phyloP scores from a whole-genome alignment of 306 rosid species.

The Casuarina cunninghamiana region DNA sequence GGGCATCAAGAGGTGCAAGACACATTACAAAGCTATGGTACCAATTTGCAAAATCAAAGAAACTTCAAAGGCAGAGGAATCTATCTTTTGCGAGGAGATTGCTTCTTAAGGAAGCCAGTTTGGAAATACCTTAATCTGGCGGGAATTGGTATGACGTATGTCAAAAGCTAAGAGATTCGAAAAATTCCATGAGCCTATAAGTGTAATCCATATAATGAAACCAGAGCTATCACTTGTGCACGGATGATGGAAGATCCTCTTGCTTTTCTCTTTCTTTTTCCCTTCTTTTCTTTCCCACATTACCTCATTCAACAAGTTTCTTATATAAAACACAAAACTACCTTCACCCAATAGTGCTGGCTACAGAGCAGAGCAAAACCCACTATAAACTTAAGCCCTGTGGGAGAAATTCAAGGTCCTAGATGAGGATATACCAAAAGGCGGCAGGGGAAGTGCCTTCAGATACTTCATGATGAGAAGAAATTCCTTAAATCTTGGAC shows the following conservation, averaged over 20 bases:
- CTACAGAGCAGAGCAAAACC: background rate
- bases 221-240: background rate
- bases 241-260: background rate
- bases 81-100: background rate
- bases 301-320: background rate
- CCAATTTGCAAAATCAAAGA: background rate
- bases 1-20: background rate
- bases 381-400: background rate
- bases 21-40: constrained; percentile 1
- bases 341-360: background rate
- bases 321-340: background rate
- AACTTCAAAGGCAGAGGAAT: background rate
- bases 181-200: background rate
- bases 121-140: background rate
- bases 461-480: background rate
- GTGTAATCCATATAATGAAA: background rate
- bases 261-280: constrained; percentile 1
- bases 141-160: background rate
- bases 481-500: background rate
- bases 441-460: background rate
- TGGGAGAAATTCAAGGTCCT: too few relatives aligned
- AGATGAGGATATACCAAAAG: background rate
- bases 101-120: background rate
- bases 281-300: background rate
- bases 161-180: background rate